Percentiles rank a stretch among this genome's conserved stretches.
These are phyloP conservation scores for Mycena olivaceomarginata DNA, from an alignment of 768 basidiomycete species.

Conservation along the genomic window DNA sequence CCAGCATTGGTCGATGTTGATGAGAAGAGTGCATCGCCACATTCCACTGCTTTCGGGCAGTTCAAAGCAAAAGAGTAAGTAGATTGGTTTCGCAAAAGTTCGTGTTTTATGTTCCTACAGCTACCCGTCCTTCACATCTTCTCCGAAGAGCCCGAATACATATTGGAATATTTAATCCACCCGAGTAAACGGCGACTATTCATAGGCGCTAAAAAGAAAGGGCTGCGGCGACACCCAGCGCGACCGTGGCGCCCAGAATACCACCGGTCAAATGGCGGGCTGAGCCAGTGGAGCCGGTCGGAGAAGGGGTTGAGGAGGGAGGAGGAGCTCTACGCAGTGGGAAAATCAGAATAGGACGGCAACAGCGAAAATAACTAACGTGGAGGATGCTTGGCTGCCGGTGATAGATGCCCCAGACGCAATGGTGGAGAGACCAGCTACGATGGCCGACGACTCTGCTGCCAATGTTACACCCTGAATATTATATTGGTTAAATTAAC, in stretches of 20 bases:
- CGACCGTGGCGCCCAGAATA: background rate
- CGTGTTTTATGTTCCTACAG: no score
- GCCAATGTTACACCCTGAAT: constrained; percentile 35
- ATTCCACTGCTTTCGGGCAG: no score
- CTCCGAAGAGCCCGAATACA: no score
- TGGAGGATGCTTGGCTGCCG: background rate
- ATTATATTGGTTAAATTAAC: background rate
- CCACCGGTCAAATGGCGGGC: background rate
- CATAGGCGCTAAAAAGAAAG: constrained; percentile 6
- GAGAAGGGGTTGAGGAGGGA: background rate
- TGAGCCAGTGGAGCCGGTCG: constrained; percentile 11
- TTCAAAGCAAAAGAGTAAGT: no score
- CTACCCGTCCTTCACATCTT: no score
- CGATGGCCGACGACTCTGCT: constrained; percentile 29
- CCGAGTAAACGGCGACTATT: background rate
- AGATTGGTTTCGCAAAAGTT: no score
- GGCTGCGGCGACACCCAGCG: background rate
- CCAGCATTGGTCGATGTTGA: no score
- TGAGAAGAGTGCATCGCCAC: no score
- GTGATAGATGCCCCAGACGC: constrained; percentile 16
- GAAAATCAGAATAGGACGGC: background rate
- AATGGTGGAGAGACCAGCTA: constrained; percentile 29
- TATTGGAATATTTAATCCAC: no score
- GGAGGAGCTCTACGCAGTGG: constrained; percentile 6
- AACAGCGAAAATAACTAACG: constrained; percentile 2